Evolutionary conservation across 208 protist species (phyloP).

Genomic region (Trypanosoma scelopori): DNA sequence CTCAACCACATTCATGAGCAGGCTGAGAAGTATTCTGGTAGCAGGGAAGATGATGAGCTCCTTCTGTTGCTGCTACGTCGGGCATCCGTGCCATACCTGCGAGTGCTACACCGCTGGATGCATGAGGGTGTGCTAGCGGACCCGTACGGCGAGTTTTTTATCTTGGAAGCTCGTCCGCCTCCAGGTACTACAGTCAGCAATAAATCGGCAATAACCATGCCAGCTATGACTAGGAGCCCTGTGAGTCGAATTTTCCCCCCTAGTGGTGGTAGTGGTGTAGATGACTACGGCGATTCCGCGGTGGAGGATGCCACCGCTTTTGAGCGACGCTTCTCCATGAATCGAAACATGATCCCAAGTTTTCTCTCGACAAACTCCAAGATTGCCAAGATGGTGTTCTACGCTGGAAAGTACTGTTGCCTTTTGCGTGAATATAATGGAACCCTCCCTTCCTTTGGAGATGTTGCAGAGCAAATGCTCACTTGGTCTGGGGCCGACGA

Average conservation of each 20-base stretch:
- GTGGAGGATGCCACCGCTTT: conserved; percentile 46
- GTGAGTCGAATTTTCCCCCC: conserved; percentile 26
- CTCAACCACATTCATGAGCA: conserved; percentile 81
- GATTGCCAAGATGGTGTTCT: conserved; percentile 84
- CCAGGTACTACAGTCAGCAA: not conserved
- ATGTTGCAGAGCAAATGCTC: conserved; percentile 38
- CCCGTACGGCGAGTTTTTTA: conserved; percentile 86
- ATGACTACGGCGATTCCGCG: conserved; percentile 29
- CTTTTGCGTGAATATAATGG: conserved; percentile 81
- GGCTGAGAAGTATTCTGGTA: conserved; percentile 55
- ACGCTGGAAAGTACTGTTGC: conserved; percentile 86
- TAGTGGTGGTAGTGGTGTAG: not conserved
- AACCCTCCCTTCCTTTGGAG: conserved; percentile 54
- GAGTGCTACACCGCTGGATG: conserved; percentile 83
- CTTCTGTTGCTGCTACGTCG: conserved; percentile 69
- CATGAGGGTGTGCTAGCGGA: conserved; percentile 79
- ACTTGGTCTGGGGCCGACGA: conserved; percentile 69
- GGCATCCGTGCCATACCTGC: conserved; percentile 76
- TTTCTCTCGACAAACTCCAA: conserved; percentile 61
- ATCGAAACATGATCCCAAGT: conserved; percentile 76
- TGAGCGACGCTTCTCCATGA: conserved; percentile 84
- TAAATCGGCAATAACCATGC: conserved; percentile 1
- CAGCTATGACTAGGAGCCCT: conserved; percentile 9
- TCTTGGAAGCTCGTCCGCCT: conserved; percentile 40
- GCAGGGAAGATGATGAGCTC: conserved; percentile 75